These are phyloP conservation scores for Paraglomus occultum DNA, from an alignment of 192 early-diverging fungal species.

Conservation along the genomic window DNA sequence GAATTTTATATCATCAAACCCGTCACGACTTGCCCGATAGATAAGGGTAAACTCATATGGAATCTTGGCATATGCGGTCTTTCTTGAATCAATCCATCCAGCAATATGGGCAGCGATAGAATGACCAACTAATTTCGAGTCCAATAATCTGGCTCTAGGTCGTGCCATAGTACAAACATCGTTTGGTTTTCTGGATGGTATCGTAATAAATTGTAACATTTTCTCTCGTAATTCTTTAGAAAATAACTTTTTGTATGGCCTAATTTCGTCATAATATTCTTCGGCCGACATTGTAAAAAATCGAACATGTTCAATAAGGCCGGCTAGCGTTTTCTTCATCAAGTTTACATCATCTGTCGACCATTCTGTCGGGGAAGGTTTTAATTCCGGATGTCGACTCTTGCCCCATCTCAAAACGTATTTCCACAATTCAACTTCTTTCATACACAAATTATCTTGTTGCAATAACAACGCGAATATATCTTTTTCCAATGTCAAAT, in stretches of 20 bases:
- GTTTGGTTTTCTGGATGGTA: too few relatives aligned
- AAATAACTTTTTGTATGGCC: conserved; percentile 9
- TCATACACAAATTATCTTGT: conserved; percentile 14
- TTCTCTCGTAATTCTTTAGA: conserved; percentile 5
- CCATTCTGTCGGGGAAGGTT: not conserved
- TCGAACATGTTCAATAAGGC: conserved; percentile 4
- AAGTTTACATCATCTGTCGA: not conserved
- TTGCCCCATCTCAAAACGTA: conserved; percentile 10
- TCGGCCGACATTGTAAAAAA: not conserved
- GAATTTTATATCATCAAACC: conserved; percentile 10
- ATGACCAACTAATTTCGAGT: too few relatives aligned
- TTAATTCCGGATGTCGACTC: not conserved
- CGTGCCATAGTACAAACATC: too few relatives aligned
- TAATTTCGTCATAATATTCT: conserved; percentile 11
- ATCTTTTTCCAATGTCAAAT: not conserved
- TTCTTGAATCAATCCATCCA: too few relatives aligned
- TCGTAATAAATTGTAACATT: not conserved
- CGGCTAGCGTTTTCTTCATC: not conserved
- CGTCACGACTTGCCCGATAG: conserved; percentile 8
- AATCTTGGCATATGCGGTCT: too few relatives aligned
- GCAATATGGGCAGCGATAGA: too few relatives aligned
- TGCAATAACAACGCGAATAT: not conserved
- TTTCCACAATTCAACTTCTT: conserved; percentile 22
- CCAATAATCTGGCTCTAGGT: too few relatives aligned
- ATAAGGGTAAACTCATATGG: conserved; percentile 11